Conservation (phyloP, 495 filamentous ascomycete species). For the Thozetella sp. region DNA sequence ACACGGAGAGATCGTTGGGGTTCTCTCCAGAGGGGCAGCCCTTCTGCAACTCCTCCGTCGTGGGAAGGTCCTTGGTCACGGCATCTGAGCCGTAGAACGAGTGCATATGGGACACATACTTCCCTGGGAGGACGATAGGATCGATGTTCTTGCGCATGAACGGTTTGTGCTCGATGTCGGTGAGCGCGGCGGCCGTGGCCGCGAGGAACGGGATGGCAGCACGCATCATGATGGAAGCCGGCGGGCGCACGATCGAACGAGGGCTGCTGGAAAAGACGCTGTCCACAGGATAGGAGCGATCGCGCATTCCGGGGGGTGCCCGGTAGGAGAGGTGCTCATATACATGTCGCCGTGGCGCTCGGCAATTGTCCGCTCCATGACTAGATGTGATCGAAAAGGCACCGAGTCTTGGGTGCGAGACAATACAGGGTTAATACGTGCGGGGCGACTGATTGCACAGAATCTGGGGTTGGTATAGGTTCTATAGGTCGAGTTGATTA, state of each 20-base stretch:
- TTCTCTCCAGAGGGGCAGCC: slow-evolving; percentile 37
- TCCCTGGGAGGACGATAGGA: slow-evolving; percentile 30
- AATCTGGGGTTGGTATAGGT: no score
- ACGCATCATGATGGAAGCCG: not conserved
- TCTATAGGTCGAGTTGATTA: no score
- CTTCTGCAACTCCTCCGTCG: slow-evolving; percentile 30
- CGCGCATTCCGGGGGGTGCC: no score
- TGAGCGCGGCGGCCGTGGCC: slow-evolving; percentile 20
- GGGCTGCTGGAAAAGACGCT: not conserved
- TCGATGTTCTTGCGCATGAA: slow-evolving; percentile 39
- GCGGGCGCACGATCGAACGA: not conserved
- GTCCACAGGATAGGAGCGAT: not conserved
- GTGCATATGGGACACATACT: slow-evolving; percentile 37
- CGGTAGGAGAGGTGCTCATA: not conserved
- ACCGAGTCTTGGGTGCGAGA: no score
- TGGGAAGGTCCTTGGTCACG: slow-evolving; percentile 31
- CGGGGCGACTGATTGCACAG: not conserved
- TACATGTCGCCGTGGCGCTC: not conserved
- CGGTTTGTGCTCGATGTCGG: slow-evolving; percentile 34
- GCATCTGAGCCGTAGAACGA: slow-evolving; percentile 35
- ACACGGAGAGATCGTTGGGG: slow-evolving; percentile 32
- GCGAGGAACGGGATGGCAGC: slow-evolving; percentile 9
- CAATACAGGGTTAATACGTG: not conserved
- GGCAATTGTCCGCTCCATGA: not conserved
- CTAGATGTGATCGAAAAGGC: not conserved